These are phyloP conservation scores for Polysphondylium violaceum DNA, from an alignment of 78 protist genomes.

Conservation along the genomic window DNA sequence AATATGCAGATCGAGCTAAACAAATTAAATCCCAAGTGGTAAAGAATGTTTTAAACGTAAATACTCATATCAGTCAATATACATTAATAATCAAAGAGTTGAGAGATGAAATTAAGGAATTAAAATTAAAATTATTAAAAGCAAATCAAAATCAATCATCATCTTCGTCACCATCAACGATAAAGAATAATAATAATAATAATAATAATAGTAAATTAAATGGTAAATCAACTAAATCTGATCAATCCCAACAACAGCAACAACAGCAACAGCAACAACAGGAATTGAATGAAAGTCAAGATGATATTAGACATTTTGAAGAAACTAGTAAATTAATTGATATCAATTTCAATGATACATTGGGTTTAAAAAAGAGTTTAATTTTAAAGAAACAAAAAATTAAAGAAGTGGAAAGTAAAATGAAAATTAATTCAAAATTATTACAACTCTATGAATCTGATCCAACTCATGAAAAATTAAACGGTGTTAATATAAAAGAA, in stretches of 20 bases:
- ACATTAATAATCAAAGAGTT: conserved; percentile 76
- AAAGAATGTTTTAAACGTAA: conserved; percentile 61
- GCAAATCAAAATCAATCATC: not conserved
- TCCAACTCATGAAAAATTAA: too few species aligned
- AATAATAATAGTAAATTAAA: not conserved
- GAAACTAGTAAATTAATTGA: conserved; percentile 11
- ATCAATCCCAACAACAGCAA: not conserved
- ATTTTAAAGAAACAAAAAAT: conserved; percentile 1
- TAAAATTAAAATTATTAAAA: conserved; percentile 58
- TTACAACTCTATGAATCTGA: not conserved
- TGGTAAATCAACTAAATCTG: not conserved
- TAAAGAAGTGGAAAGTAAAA: conserved; percentile 5
- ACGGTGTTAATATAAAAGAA: not conserved
- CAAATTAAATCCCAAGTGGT: conserved; percentile 71
- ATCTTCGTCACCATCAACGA: not conserved
- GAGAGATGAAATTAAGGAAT: conserved; percentile 48
- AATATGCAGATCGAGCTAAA: conserved; percentile 95
- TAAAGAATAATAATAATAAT: not conserved
- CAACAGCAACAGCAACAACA: not conserved
- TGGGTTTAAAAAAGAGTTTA: conserved; percentile 27
- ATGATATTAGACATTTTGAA: conserved; percentile 10
- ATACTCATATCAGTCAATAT: conserved; percentile 75
- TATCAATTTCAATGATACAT: conserved; percentile 38
- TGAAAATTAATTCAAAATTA: not conserved
- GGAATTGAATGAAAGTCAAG: not conserved